Evolutionary conservation across 352 stramenopile genomes (phyloP).

Genomic region (Globisporangium cylindrosporum): DNA sequence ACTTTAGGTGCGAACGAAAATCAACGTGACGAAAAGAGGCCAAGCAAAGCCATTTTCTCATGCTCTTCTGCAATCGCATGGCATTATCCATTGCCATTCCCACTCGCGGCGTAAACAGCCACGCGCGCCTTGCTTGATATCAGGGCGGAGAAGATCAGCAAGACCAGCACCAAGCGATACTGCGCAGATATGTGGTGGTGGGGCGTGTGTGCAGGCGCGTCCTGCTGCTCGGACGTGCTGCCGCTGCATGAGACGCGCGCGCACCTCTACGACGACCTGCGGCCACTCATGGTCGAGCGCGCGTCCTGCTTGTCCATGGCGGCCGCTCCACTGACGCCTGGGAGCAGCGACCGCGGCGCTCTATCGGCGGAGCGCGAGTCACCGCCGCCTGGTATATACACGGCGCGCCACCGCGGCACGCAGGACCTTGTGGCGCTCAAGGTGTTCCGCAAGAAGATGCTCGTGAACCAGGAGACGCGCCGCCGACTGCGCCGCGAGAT

Average conservation of each 20-base stretch:
- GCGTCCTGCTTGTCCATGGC: constrained; percentile 9
- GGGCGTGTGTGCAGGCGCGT: constrained; percentile 47
- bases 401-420: constrained; percentile 44
- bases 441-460: constrained; percentile 54
- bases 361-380: neutral
- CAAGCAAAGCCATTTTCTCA: neutral
- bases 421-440: constrained; percentile 74
- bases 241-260: constrained; percentile 22
- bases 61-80: neutral
- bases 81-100: neutral
- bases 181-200: constrained; percentile 55
- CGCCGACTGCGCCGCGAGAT: constrained; percentile 74
- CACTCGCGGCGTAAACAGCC: constrained; percentile 3
- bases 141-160: neutral
- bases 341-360: neutral
- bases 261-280: constrained; percentile 52
- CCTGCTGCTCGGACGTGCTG: constrained; percentile 43
- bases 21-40: neutral
- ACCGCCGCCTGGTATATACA: constrained; percentile 53
- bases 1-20: neutral
- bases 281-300: constrained; percentile 30
- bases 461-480: constrained; percentile 38
- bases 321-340: neutral
- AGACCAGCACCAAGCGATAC: neutral
- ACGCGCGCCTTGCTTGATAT: neutral